Evolutionary conservation across 306 rosid species (phyloP).

Genomic region (Fragaria nilgerrensis): DNA sequence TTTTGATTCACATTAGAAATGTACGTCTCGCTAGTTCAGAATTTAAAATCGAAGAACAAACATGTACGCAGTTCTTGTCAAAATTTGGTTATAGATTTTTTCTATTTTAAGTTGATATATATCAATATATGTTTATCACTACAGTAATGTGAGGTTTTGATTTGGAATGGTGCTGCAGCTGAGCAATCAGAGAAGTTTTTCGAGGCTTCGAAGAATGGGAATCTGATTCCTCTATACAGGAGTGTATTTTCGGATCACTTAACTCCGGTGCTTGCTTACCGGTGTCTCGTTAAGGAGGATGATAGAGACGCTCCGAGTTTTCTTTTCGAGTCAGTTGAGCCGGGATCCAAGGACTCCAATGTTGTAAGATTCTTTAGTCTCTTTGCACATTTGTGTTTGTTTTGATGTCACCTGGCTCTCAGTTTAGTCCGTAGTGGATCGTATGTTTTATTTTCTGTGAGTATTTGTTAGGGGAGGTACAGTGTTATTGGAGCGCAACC

Average conservation of each 20-base stretch:
- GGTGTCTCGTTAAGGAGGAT: conserved; percentile 93
- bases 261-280: conserved; percentile 93
- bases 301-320: conserved; percentile 97
- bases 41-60: neutral
- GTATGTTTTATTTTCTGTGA: neutral
- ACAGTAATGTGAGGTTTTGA: neutral
- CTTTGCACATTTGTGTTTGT: neutral
- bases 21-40: neutral
- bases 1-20: neutral
- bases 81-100: neutral
- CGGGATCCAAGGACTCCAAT: conserved; percentile 62
- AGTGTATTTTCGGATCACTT: conserved; percentile 90
- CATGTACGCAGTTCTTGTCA: neutral
- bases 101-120: neutral
- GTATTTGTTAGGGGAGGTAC: conserved; percentile 65
- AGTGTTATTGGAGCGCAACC: conserved; percentile 95
- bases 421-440: neutral
- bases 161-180: conserved; percentile 37
- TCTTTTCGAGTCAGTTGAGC: conserved; percentile 85
- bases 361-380: conserved; percentile 45
- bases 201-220: conserved; percentile 81
- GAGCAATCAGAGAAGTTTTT: conserved; percentile 59
- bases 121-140: neutral
- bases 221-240: conserved; percentile 69
- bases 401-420: neutral